Evolutionary conservation across 768 basidiomycete species (phyloP).

Genomic region (Leccinum longicurvipes): DNA sequence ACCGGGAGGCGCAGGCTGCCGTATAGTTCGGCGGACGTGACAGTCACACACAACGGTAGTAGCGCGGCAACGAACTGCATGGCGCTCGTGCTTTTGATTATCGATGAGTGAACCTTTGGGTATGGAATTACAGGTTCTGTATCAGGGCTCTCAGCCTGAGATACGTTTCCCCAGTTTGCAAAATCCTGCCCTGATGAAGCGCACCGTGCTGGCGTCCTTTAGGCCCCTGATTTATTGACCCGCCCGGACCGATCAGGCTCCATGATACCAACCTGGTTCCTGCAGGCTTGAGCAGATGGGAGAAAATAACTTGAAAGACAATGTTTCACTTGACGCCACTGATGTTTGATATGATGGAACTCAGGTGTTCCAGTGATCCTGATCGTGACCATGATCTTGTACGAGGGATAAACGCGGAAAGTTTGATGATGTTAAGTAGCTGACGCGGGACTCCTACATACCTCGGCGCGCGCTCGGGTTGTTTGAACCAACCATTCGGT

Average conservation of each 20-base stretch:
- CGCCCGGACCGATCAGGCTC: too few relatives aligned
- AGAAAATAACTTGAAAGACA: not conserved
- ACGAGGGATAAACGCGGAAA: too few relatives aligned
- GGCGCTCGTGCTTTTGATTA: slow-evolving; percentile 1
- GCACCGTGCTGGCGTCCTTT: slow-evolving; percentile 84
- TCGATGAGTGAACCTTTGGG: slow-evolving; percentile 30
- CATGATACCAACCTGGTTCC: not conserved
- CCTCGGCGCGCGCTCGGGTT: not conserved
- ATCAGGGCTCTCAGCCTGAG: slow-evolving; percentile 5
- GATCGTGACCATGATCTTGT: not conserved
- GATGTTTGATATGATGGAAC: not conserved
- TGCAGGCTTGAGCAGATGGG: not conserved
- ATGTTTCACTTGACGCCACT: not conserved
- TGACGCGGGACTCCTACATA: too few relatives aligned
- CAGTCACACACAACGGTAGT: slow-evolving; percentile 39
- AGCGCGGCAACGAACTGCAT: slow-evolving; percentile 33
- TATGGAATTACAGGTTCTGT: slow-evolving; percentile 23
- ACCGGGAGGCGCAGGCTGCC: slow-evolving; percentile 35
- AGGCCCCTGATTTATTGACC: not conserved
- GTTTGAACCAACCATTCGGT: not conserved
- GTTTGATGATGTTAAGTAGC: too few relatives aligned
- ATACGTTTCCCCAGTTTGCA: slow-evolving; percentile 76
- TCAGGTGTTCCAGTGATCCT: not conserved
- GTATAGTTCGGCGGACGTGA: slow-evolving; percentile 41
- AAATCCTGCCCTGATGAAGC: slow-evolving; percentile 89